A percentile compares a stretch with the other conserved stretches of the same genome.
phyloP scores from a whole-genome alignment of 1,284 basidiomycete genomes.

The Pisolithus thermaeus region DNA sequence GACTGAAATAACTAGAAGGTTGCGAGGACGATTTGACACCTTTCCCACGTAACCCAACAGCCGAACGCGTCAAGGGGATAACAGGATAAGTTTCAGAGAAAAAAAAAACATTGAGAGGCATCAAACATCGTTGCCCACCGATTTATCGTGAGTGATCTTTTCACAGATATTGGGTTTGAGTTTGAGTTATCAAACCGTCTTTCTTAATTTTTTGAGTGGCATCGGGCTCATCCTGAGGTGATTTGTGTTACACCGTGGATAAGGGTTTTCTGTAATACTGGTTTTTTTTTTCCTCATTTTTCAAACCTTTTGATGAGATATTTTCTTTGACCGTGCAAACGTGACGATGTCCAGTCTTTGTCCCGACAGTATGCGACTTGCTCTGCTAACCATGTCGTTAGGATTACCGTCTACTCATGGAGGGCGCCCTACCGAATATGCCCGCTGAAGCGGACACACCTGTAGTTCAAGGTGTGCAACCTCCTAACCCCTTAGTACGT shows the following conservation, averaged over 20 bases:
- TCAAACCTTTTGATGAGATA: slow-evolving; percentile 26
- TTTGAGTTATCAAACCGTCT: slow-evolving; percentile 10
- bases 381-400: slow-evolving; percentile 23
- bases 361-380: background rate
- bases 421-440: slow-evolving; percentile 18
- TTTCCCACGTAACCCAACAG: slow-evolving; percentile 28
- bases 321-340: slow-evolving; percentile 3
- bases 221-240: slow-evolving; percentile 15
- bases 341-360: slow-evolving; percentile 11
- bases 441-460: slow-evolving; percentile 23
- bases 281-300: slow-evolving; percentile 29
- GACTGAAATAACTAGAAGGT: slow-evolving; percentile 24
- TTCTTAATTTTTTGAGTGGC: slow-evolving; percentile 7
- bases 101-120: slow-evolving; percentile 24
- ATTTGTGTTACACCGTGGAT: slow-evolving; percentile 27
- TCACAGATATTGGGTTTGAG: slow-evolving; percentile 9
- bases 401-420: slow-evolving; percentile 17
- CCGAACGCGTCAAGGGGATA: slow-evolving; percentile 30
- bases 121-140: slow-evolving; percentile 6
- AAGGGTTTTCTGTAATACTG: slow-evolving; percentile 21
- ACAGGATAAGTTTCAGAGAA: slow-evolving; percentile 22
- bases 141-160: slow-evolving; percentile 21
- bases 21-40: slow-evolving; percentile 23
- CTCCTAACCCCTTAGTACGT: background rate
- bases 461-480: slow-evolving; percentile 22